These are phyloP conservation scores for Scutellaria galericulata DNA, from an alignment of 257 asterid species.

Conservation along the genomic window DNA sequence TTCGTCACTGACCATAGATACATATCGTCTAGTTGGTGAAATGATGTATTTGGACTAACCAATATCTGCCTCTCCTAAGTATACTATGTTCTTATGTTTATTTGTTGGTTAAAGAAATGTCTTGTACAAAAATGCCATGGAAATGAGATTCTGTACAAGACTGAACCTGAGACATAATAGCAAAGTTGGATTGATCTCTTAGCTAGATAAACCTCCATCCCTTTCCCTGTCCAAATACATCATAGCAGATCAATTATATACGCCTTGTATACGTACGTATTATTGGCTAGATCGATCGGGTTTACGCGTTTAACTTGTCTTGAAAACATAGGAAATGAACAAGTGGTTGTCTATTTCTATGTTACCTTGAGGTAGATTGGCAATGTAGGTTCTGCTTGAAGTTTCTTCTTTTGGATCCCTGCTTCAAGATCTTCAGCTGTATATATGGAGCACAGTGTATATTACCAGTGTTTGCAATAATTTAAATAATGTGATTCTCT, in stretches of 20 bases:
- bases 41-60: background rate
- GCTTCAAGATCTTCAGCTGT: conserved; percentile 92
- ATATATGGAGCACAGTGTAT: conserved; percentile 4
- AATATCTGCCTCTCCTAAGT: background rate
- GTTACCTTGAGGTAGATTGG: conserved; percentile 92
- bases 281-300: background rate
- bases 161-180: conserved; percentile 77
- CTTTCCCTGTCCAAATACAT: conserved; percentile 69
- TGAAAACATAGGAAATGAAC: conserved; percentile 6
- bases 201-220: conserved; percentile 47
- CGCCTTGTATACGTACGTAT: conserved; percentile 20
- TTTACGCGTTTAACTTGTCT: background rate
- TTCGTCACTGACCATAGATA: background rate
- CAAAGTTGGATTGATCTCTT: conserved; percentile 57
- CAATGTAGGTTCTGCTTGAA: conserved; percentile 80
- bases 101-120: conserved; percentile 42
- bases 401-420: conserved; percentile 67
- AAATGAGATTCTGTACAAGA: conserved; percentile 83
- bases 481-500: no score
- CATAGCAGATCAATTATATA: conserved; percentile 48
- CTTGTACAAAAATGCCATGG: conserved; percentile 75
- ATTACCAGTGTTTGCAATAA: no score
- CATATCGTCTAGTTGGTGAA: background rate
- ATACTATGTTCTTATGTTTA: background rate
- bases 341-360: background rate